Percentiles rank a stretch among this genome's conserved stretches.
Evolutionary conservation across 2,329 filamentous ascomycete genomes (phyloP).

Genomic region (Paracorniculantispora psalliotae): DNA sequence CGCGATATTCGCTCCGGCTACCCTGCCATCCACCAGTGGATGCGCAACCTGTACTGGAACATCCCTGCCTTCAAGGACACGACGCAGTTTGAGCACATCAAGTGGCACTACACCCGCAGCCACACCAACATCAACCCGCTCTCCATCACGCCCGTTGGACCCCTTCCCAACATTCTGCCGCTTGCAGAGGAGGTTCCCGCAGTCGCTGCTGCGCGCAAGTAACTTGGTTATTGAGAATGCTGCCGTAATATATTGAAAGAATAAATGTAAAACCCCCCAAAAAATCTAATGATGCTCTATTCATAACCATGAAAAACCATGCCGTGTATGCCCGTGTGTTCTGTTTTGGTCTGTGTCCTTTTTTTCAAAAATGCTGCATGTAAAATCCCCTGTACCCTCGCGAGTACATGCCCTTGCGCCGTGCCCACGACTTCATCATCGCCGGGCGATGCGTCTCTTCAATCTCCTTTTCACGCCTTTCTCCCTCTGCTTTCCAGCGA

Average conservation of each 20-base stretch:
- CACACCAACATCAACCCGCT: slow-evolving; percentile 62
- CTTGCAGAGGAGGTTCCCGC: slow-evolving; percentile 72
- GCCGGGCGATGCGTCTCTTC: neutral
- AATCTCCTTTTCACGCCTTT: neutral
- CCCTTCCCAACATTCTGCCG: slow-evolving; percentile 73
- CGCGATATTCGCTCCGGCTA: slow-evolving; percentile 81
- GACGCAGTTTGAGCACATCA: slow-evolving; percentile 93
- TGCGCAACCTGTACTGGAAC: slow-evolving; percentile 82
- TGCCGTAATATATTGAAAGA: neutral
- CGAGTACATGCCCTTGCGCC: neutral
- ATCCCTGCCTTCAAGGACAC: slow-evolving; percentile 71
- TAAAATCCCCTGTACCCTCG: neutral
- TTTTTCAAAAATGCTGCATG: neutral
- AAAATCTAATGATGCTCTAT: neutral
- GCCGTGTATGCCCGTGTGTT: neutral
- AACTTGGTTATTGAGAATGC: too few species aligned
- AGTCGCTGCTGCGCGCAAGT: neutral
- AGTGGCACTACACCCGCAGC: slow-evolving; percentile 63
- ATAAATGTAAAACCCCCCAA: neutral
- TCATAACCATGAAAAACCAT: neutral
- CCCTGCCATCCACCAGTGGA: slow-evolving; percentile 73
- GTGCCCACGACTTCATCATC: neutral
- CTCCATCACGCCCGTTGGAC: slow-evolving; percentile 78
- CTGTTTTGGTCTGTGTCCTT: neutral
- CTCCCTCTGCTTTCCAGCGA: neutral